Conservation (phyloP, 2,329 filamentous ascomycete genomes). For the Chaetomiaceae sp. region DNA sequence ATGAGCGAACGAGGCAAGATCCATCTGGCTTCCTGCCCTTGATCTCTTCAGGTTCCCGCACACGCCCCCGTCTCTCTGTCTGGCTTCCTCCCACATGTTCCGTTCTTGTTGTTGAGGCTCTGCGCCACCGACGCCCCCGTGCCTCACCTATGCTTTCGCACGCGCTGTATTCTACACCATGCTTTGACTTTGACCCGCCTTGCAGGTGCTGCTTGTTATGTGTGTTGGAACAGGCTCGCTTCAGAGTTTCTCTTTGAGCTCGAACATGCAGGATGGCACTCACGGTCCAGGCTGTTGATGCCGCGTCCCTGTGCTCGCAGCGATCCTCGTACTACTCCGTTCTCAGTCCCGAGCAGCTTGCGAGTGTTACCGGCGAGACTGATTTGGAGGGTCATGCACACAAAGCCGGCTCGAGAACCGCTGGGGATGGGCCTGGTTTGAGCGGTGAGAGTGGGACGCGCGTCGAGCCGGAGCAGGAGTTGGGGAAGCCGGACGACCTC, state of each 20-base stretch:
- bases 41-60: no score
- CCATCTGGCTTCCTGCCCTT: no score
- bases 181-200: slow-evolving; percentile 23
- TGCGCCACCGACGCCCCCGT: not conserved
- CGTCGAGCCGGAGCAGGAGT: slow-evolving; percentile 13
- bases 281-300: slow-evolving; percentile 7
- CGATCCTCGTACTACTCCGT: not conserved
- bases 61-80: no score
- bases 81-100: not conserved
- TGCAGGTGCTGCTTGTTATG: slow-evolving; percentile 11
- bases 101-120: not conserved
- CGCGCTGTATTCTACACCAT: slow-evolving; percentile 16
- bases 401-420: not conserved
- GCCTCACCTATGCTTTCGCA: not conserved
- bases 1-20: no score
- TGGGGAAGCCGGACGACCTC: slow-evolving; percentile 15
- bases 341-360: not conserved
- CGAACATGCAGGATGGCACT: slow-evolving; percentile 19
- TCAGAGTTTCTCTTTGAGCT: slow-evolving; percentile 16
- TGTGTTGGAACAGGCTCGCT: slow-evolving; percentile 8
- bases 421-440: slow-evolving; percentile 10
- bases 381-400: not conserved
- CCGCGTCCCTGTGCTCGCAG: slow-evolving; percentile 9
- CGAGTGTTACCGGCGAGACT: not conserved
- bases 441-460: slow-evolving; percentile 2